phyloP scores from a whole-genome alignment of 2,329 filamentous ascomycete genomes.

The Chaetomiaceae sp. region DNA sequence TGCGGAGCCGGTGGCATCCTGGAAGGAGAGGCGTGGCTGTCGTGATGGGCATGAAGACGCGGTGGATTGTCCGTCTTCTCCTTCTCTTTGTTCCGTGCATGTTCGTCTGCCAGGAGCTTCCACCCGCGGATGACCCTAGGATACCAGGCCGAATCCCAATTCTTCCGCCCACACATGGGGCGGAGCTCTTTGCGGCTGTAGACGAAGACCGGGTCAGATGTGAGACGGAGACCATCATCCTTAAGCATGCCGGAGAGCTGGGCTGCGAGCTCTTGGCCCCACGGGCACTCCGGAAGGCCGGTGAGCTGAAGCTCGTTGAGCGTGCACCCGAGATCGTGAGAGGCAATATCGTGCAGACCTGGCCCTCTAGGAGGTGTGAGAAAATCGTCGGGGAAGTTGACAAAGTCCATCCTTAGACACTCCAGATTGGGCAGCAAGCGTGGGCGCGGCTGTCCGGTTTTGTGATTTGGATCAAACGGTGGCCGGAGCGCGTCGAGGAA shows the following conservation, averaged over 20 bases:
- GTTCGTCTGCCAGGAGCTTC: constrained; percentile 27
- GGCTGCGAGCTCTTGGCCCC: constrained; percentile 40
- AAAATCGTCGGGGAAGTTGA: constrained; percentile 46
- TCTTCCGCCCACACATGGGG: constrained; percentile 25
- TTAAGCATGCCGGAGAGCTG: constrained; percentile 48
- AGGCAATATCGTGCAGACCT: constrained; percentile 47
- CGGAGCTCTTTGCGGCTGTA: constrained; percentile 36
- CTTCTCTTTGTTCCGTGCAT: constrained; percentile 20
- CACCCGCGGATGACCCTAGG: constrained; percentile 42
- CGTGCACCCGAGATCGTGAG: constrained; percentile 47
- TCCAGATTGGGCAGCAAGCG: constrained; percentile 43
- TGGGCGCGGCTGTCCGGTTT: constrained; percentile 30
- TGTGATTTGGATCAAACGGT: constrained; percentile 39
- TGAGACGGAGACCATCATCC: constrained; percentile 47
- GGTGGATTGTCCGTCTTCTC: constrained; percentile 22
- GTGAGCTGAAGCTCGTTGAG: constrained; percentile 49
- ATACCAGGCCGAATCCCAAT: constrained; percentile 19
- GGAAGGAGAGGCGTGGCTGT: constrained; percentile 21
- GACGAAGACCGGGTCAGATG: constrained; percentile 39
- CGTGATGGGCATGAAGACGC: constrained; percentile 8
- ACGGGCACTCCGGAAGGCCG: constrained; percentile 44
- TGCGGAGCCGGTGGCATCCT: constrained; percentile 36
- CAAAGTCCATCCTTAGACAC: constrained; percentile 46
- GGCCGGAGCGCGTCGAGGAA: constrained; percentile 47
- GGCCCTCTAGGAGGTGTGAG: constrained; percentile 38